Base-by-base conservation (phyloP, 306 rosid species). In the Prunus dulcis region DNA sequence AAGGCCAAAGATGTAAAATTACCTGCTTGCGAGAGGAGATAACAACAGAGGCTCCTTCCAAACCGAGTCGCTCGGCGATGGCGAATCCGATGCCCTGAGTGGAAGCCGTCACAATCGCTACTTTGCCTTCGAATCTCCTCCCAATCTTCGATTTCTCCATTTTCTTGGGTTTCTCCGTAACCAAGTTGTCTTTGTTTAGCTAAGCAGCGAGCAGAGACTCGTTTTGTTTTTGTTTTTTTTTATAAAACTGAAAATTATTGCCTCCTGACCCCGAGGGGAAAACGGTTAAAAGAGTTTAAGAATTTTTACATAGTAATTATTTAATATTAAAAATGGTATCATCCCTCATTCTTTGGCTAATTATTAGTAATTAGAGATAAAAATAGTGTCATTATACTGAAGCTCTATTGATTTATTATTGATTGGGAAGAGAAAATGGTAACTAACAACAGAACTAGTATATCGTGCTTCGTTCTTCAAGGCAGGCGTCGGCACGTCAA, bases 1-100 rank as follows among this genome's bases (percentile, higher is more conserved):
- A 74, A 15, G 2, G 27, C 6, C 3, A 23, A 49, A 10, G 66
- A 68, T 22, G 0, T n/a, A 12, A 62, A 49, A 18, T 3, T 53
- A 91, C 98, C 97, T 92, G 97, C 75, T 43, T 87, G 71, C 99
- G 99, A 49, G 99, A 95, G 67, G 99, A 95, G 79, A 95, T 68
- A 13, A 95, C 97, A 30, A 95, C 88, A 53, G 92, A 85, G 22
- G 97, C 99, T 57, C 99, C 98, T 82, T 95, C 99, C 27, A 90
- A 81, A 22, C 93, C 99, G 55, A 95, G 93, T 46, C 99, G 94
- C 83, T 88, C 86, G 27, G 96, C 97, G 43, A 95, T 95, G 67
- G 77, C 32, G 50, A 92, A 92, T 69, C 99, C 99, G 56, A 95
- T 95, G 51, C 99, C 98, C 83, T 92, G 99, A 38, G 99, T 92